Base-by-base conservation (phyloP, 2,329 filamentous ascomycete genomes). In the Aureobasidium namibiae region DNA sequence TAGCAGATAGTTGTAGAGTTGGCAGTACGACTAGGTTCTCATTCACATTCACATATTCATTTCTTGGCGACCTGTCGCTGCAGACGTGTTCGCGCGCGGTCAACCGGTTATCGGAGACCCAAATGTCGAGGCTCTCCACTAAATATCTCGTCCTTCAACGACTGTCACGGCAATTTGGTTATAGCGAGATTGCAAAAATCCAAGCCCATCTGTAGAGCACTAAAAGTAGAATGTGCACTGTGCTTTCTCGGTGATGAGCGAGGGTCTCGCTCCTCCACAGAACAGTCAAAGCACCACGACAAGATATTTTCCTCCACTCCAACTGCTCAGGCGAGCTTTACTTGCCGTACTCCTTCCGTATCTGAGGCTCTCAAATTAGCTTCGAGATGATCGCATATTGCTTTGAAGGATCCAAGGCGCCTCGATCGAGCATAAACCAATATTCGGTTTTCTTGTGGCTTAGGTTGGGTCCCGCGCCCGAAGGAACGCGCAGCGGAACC, bases 211-310 rank as follows among this genome's bases (percentile, higher is more conserved):
- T 33, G 21, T 33, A 13, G 26, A 26, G 14, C 29, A 14, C 29
- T 52, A 16, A 39, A 21, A 14, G 14, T 9, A 41, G 24, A 42
- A 41, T 8, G 36, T 29, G 50, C 26, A 54, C 38, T 31, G 50
- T 54, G 50, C 50, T 42, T 29, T 24, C n/a, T 41, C 33, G 48
- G 48, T 39, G 34, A 52, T 52, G 48, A 52, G 33, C 34, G 48
- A 52, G 21, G 34, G 48, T 26, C 48, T 52, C 34, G 48, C n/a
- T 24, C 16, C 48, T 52, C 34, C 48, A 9, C 48, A 39, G 34
- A 52, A 23, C 10, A 4, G 34, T 52, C 48, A 39, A 52, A 52
- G 48, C 48, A 52, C 34, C 26, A n/a, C 48, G 46, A 23, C 48
- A 18, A 39, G 34, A 38, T 34, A 48, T 31, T 39, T 52, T 23